A percentile compares a stretch with the other conserved stretches of the same genome.
phyloP scores from a whole-genome alignment of 2,329 filamentous ascomycete genomes.

The Fusarium protoensiforme region DNA sequence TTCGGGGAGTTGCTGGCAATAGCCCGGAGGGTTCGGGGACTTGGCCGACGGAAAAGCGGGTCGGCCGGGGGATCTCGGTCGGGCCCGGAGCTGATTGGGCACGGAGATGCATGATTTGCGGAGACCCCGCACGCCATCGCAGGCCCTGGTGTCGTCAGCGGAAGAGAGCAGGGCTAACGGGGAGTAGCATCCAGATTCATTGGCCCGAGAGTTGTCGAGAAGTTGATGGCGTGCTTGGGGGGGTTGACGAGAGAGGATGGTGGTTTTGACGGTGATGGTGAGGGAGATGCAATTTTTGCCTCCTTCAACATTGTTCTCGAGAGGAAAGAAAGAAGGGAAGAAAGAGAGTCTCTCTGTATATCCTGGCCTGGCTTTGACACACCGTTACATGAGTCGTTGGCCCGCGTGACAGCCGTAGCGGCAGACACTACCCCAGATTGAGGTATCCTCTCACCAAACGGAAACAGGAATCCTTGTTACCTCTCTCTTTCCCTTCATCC shows the following conservation, averaged over 20 bases:
- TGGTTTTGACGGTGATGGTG: not conserved
- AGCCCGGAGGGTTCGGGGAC: slow-evolving; percentile 9
- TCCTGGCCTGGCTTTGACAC: not conserved
- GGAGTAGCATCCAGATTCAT: slow-evolving; percentile 29
- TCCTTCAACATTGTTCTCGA: not conserved
- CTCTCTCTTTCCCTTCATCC: not conserved
- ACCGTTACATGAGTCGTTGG: slow-evolving; percentile 1
- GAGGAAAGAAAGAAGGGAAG: not conserved
- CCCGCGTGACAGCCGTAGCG: slow-evolving; percentile 3
- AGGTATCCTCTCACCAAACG: not conserved
- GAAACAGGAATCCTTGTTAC: not conserved
- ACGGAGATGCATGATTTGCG: slow-evolving; percentile 12
- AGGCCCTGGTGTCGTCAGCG: slow-evolving; percentile 31
- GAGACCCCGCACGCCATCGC: slow-evolving; percentile 42
- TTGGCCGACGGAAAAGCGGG: slow-evolving; percentile 5
- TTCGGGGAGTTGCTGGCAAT: slow-evolving; percentile 32
- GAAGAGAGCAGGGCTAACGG: slow-evolving; percentile 7
- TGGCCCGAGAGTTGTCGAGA: slow-evolving; percentile 17
- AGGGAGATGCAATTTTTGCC: not conserved
- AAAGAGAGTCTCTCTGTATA: not conserved
- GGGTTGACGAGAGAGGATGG: not conserved
- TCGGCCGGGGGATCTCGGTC: slow-evolving; percentile 28
- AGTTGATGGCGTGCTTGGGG: slow-evolving; percentile 35
- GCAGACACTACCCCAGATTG: slow-evolving; percentile 6
- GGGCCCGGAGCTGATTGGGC: slow-evolving; percentile 20